A percentile compares a stretch with the other conserved stretches of the same genome.
phyloP scores from a whole-genome alignment of 2,329 filamentous ascomycete genomes.

The Penicillium sp. region DNA sequence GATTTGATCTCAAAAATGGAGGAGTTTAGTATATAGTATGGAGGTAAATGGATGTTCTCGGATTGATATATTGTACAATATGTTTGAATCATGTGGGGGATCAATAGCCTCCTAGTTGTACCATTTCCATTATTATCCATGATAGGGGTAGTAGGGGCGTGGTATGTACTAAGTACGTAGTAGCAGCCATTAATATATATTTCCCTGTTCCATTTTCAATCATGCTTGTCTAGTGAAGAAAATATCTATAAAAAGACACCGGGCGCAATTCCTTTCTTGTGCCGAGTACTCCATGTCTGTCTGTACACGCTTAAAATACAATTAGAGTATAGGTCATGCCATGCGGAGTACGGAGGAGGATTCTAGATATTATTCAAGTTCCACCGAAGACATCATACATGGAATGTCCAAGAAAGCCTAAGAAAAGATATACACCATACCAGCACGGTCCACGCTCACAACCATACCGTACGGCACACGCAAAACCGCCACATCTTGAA shows the following conservation, averaged over 20 bases:
- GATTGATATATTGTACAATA: neutral
- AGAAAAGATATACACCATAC: conserved; percentile 82
- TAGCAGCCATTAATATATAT: neutral
- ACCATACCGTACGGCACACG: conserved; percentile 92
- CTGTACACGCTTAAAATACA: neutral
- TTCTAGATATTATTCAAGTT: neutral
- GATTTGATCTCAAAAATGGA: neutral
- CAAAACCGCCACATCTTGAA: conserved; percentile 84
- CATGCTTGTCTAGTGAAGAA: neutral
- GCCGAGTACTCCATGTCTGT: neutral
- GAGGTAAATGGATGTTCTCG: neutral
- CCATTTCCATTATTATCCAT: neutral
- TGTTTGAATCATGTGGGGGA: neutral
- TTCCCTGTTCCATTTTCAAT: neutral
- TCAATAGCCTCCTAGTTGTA: neutral
- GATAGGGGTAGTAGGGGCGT: neutral
- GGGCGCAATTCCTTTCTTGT: neutral
- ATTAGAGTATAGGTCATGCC: neutral
- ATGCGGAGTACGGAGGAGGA: neutral
- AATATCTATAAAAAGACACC: neutral
- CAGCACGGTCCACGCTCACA: conserved; percentile 82
- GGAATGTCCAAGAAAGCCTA: neutral
- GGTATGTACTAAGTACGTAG: neutral
- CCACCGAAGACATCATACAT: neutral
- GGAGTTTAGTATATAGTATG: neutral